Base-by-base conservation (phyloP, 2,329 filamentous ascomycete species). In the Colletotrichum theobromicola region DNA sequence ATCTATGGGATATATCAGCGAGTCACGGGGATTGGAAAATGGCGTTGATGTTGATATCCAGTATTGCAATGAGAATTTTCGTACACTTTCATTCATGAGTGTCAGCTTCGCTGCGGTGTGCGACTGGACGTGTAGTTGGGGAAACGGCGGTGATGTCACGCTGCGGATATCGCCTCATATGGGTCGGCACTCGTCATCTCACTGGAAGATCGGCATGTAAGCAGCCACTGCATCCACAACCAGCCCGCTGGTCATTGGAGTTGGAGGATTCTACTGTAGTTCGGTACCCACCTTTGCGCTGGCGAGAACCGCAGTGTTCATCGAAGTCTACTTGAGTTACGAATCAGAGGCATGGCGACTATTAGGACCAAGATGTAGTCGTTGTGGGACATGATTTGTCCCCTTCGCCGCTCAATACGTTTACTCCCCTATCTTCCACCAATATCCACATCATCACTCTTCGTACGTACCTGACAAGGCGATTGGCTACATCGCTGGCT, bases 201-300 rank as follows among this genome's bases (percentile, higher is more conserved):
- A 24, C 30, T 21, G 7, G 7, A 15, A 60, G 57, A 35, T 61
- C 57, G 28, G 30, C 28, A 13, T n/a, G 57, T 60, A 5, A 60
- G 26, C 26, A 60, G 30, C 26, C 28, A 60, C 30, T 21, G 15
- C 53, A 7, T 50, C 42, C n/a, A 21, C n/a, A 13, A 7, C 12
- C 42, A 24, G 42, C 12, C n/a, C 2, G 24, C 3, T 50, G n/a
- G 10, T 4, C 4, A 4, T 21, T 13, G n/a, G n/a, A 50, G n/a
- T 0, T 21, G n/a, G 6, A 50, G n/a, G n/a, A 50, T 50, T 50
- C n/a, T 6, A 50, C n/a, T 50, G 21, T 50, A 6, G n/a, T 50
- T 1, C 10, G 0, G 1, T 50, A 0, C n/a, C 42, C n/a, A 50
- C 6, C 13, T 50, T 13, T 46, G 10, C 1, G n/a, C 18, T 4